phyloP scores from a whole-genome alignment of 1,139 yeast species.

The Candida pseudocylindracea region DNA sequence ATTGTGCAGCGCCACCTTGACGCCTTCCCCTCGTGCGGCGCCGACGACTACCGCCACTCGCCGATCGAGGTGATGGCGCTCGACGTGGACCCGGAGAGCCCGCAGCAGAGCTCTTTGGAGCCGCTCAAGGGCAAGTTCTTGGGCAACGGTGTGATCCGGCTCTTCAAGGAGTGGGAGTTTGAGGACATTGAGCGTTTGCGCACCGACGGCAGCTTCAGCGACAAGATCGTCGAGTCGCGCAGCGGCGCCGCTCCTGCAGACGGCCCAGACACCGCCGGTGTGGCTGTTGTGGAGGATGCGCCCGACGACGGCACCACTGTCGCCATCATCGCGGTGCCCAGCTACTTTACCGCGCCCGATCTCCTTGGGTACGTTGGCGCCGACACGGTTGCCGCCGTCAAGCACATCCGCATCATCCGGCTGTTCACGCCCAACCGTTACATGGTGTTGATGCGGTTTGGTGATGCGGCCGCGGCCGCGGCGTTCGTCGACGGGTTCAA shows the following conservation, averaged over 20 bases:
- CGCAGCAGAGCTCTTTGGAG: constrained; percentile 9
- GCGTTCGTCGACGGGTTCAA: constrained; percentile 44
- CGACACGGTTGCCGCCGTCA: constrained; percentile 25
- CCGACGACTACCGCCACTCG: constrained; percentile 14
- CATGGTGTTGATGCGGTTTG: constrained; percentile 59
- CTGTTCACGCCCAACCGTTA: constrained; percentile 50
- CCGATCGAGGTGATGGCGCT: constrained; percentile 11
- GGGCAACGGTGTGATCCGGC: constrained; percentile 52
- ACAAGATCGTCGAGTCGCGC: neutral
- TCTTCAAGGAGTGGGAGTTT: constrained; percentile 11
- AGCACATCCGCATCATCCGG: constrained; percentile 54
- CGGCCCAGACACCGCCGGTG: constrained; percentile 4
- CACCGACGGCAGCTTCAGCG: constrained; percentile 17
- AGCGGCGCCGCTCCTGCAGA: constrained; percentile 2
- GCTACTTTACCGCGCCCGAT: constrained; percentile 74
- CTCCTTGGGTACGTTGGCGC: constrained; percentile 62
- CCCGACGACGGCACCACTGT: constrained; percentile 32
- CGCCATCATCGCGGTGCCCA: constrained; percentile 69
- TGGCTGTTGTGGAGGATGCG: constrained; percentile 1
- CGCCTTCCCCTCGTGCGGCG: no score
- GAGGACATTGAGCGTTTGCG: no score
- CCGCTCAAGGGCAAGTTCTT: constrained; percentile 34
- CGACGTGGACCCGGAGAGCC: constrained; percentile 5
- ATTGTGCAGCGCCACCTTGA: no score
- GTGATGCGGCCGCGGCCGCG: constrained; percentile 28